Percentiles rank a stretch among this genome's conserved stretches.
Evolutionary conservation across 306 rosid species (phyloP).

Genomic region (Vachellia pachyceras): DNA sequence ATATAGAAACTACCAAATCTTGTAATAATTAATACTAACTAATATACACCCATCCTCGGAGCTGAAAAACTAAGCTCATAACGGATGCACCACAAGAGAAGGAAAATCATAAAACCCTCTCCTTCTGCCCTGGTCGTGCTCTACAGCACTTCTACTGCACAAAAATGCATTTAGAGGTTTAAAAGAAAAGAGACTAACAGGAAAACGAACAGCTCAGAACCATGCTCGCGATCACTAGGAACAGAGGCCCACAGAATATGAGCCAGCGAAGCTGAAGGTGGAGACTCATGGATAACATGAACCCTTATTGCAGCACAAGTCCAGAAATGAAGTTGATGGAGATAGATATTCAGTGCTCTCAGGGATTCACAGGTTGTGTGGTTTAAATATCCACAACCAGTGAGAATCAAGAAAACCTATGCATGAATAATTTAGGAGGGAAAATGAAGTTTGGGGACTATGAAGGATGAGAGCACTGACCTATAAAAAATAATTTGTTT

Average conservation of each 20-base stretch:
- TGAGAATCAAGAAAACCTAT: constrained; percentile 23
- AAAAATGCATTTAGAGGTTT: constrained; percentile 5
- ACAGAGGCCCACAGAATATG: not conserved
- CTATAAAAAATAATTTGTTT: not conserved
- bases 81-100: constrained; percentile 41
- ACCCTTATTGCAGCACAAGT: not conserved
- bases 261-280: constrained; percentile 20
- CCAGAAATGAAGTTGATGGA: constrained; percentile 15
- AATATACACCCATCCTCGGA: constrained; percentile 48
- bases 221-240: not conserved
- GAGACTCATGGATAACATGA: constrained; percentile 11
- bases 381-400: constrained; percentile 55
- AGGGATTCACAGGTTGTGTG: constrained; percentile 52
- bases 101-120: constrained; percentile 57
- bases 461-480: not conserved
- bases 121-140: constrained; percentile 57
- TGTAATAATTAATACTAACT: constrained; percentile 1
- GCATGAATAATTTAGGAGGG: not conserved
- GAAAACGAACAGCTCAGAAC: not conserved
- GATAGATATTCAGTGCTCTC: constrained; percentile 15
- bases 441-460: not conserved
- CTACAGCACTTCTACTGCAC: constrained; percentile 25
- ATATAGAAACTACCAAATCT: constrained; percentile 12
- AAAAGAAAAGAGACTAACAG: not conserved
- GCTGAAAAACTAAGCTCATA: constrained; percentile 57